Base-by-base conservation (phyloP, 371 early-diverging fungal genomes). In the Mortierella sp. region DNA sequence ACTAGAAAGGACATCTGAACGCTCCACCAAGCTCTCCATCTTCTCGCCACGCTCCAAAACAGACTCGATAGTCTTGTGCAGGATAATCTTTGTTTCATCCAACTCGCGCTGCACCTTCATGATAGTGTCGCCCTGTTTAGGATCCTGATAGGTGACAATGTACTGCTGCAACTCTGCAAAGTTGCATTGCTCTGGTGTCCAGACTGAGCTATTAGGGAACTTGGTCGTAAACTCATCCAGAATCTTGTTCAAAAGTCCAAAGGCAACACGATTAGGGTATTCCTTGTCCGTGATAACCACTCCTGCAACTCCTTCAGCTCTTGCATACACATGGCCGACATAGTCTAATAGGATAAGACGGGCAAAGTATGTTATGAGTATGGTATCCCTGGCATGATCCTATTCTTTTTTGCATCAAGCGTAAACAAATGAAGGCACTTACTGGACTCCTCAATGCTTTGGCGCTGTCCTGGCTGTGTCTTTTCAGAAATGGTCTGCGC, bases 1-100 rank as follows among this genome's bases (percentile, higher is more conserved):
- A 34, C 85, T 88, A 23, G 96, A 96, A 53, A 99, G 88, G 13
- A 92, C 89, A 72, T 98, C 97, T 19, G 95, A 94, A 71, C 94
- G 88, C 65, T 93, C 94, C 7, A 99, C 97, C 43, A 99, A 89
- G 71, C 94, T 93, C 71, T 98, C 98, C 70, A 99, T 86, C 86
- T 95, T 97, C 84, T 99, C 99, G 29, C 98, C 98, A 66, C 99
- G 92, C 69, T 97, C 93, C 74, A 99, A 85, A 15, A 99, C 91
- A 31, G 94, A 92, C 69, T 99, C 97, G 75, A 99, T 97, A 0
- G 99, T 99, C 85, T 98, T 96, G 84, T 97, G 96, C 86, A 99
- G 83, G 49, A 99, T 93, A 54, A 94, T 93, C 84, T 97, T 99
- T 0, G 99, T 99, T 84, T 99, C 98, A 75, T 99, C 99, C 79